These are phyloP conservation scores for Solanum peruvianum DNA, from an alignment of 257 asterid genomes.

Conservation along the genomic window DNA sequence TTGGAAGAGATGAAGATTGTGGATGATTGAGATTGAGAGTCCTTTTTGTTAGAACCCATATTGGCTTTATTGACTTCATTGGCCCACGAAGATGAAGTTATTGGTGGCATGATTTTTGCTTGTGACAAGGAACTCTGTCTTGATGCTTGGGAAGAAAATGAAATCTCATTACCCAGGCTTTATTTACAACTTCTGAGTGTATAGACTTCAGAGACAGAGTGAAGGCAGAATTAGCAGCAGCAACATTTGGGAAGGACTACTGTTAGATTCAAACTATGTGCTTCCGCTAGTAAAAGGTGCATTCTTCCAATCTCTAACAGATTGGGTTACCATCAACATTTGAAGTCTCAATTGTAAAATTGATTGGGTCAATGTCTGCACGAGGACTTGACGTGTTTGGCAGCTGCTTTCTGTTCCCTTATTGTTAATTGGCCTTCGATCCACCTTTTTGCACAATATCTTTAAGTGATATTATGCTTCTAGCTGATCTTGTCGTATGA, in stretches of 20 bases:
- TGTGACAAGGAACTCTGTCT: slow-evolving; percentile 13
- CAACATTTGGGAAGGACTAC: slow-evolving; percentile 12
- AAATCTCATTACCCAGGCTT: slow-evolving; percentile 14
- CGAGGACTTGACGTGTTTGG: not conserved
- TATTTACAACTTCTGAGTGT: slow-evolving; percentile 14
- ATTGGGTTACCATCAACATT: slow-evolving; percentile 6
- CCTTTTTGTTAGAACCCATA: slow-evolving; percentile 13
- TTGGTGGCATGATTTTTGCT: slow-evolving; percentile 12
- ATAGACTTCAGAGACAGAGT: slow-evolving; percentile 14
- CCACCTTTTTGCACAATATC: slow-evolving; percentile 16
- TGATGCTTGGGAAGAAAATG: slow-evolving; percentile 18
- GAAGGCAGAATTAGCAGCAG: slow-evolving; percentile 20
- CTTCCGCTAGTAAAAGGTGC: not conserved
- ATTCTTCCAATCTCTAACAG: slow-evolving; percentile 14
- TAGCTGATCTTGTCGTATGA: slow-evolving; percentile 17
- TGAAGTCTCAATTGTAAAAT: not conserved
- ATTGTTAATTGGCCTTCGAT: slow-evolving; percentile 14
- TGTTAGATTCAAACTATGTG: not conserved
- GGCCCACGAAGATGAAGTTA: slow-evolving; percentile 22
- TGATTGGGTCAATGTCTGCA: not conserved
- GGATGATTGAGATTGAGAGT: slow-evolving; percentile 19
- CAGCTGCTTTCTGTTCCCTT: slow-evolving; percentile 6
- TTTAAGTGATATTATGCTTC: slow-evolving; percentile 4
- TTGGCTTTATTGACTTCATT: slow-evolving; percentile 23
- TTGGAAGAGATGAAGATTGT: slow-evolving; percentile 12